Evolutionary conservation across 2,329 filamentous ascomycete genomes (phyloP), one percentile per base, ranked within the genome.

Genomic region (Leptosphaerulina australis): DNA sequence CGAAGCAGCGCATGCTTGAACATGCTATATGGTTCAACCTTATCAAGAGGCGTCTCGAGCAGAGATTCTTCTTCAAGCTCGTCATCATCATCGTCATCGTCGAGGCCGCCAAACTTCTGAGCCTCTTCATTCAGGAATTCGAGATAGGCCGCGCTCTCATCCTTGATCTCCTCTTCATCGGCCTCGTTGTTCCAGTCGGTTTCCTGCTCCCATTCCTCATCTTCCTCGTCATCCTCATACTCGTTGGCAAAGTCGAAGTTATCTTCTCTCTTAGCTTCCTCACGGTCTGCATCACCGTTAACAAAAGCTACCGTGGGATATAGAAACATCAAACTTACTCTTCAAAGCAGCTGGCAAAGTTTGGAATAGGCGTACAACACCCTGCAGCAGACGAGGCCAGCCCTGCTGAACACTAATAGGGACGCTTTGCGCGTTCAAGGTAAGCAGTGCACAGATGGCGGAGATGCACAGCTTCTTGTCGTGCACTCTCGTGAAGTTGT

Each of bases 381-480:
- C 94, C 65, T 86, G 90, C 34, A 99, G 83, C 60, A 99, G 79
- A 65, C 94, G 84, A 7, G 93, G 93, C 94, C 94, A 99, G 44
- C 94, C 94, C 59, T 91, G 90, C 59, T 95, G 91, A 21, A 99
- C 90, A 67, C 92, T 97, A n/a, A 83, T 79, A 0, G 94, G 94
- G 6, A 99, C 88, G 66, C 95, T 88, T 44, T 90, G 86, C 9
- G 87, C 86, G 55, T 83, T 85, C 50, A 99, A 77, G 35, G 86
- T 89, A 41, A 99, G 83, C 9, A 99, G 83, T 5, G 91, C 83
- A 51, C 90, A 88, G 63, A 99, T 97, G 36, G 92, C 93, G 14
- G 92, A 90, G 64, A 99, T 97, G 56, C 91, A 97, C 20, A 99
- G 81, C 80, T 97, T 99, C 83, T 99, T 99, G 79, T 99, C 94